Percentiles rank a stretch among this genome's conserved stretches.
Evolutionary conservation across 306 rosid genomes (phyloP).

Genomic region (Cicer cuneatum): DNA sequence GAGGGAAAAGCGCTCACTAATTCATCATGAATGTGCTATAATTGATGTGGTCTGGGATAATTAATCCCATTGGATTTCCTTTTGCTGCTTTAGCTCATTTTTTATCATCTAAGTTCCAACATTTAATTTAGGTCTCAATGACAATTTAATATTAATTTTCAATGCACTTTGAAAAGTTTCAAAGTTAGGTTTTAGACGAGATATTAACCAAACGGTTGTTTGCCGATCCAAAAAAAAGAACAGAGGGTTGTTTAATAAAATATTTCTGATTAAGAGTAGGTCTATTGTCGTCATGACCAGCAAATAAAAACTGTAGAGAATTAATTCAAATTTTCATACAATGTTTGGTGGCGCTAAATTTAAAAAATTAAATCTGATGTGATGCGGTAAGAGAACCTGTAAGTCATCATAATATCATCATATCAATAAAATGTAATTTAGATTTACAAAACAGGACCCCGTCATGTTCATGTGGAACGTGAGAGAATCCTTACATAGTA

Average conservation of each 20-base stretch:
- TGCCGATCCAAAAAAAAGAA: no score
- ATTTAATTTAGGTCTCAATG: no score
- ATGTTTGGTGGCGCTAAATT: not conserved
- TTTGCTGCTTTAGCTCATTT: no score
- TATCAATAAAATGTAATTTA: constrained; percentile 20
- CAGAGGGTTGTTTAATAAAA: not conserved
- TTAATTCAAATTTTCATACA: constrained; percentile 9
- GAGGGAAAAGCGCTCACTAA: no score
- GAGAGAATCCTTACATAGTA: constrained; percentile 26
- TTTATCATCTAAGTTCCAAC: no score
- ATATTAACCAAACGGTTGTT: no score
- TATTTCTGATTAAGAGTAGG: not conserved
- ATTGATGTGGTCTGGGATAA: no score
- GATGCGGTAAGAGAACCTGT: constrained; percentile 23
- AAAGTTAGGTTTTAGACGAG: no score
- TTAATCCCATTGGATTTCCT: no score
- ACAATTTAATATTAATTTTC: no score
- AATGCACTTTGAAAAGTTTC: no score
- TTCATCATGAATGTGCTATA: no score
- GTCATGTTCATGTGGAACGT: constrained; percentile 40
- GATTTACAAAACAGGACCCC: constrained; percentile 48
- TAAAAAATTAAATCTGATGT: not conserved
- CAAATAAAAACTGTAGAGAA: not conserved
- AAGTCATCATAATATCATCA: constrained; percentile 4
- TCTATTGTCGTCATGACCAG: not conserved